Evolutionary conservation across 805 yeast genomes (phyloP).

Genomic region (Candida ascalaphidarum): DNA sequence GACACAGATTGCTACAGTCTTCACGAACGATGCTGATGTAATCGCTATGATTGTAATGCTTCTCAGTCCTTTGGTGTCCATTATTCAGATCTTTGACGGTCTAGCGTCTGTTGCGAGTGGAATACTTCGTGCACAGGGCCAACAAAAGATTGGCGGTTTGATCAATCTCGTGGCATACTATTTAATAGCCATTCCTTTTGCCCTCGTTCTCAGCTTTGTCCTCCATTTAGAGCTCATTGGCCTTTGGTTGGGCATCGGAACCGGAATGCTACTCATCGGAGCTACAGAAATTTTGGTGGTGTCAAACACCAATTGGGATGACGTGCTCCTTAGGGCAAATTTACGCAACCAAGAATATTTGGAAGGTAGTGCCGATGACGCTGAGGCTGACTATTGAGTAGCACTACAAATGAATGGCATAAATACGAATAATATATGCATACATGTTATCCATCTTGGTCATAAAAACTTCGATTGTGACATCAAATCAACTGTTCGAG

Average conservation of each 20-base stretch:
- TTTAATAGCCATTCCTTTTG: slow-evolving; percentile 60
- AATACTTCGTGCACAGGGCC: slow-evolving; percentile 66
- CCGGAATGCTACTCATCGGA: slow-evolving; percentile 52
- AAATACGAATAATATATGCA: too few species aligned
- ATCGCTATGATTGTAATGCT: slow-evolving; percentile 40
- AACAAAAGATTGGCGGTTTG: slow-evolving; percentile 64
- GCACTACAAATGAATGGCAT: too few species aligned
- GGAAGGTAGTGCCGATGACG: too few species aligned
- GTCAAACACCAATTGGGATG: slow-evolving; percentile 47
- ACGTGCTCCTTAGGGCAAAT: too few species aligned
- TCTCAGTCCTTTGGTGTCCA: slow-evolving; percentile 53
- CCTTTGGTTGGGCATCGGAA: slow-evolving; percentile 66
- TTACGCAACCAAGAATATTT: too few species aligned
- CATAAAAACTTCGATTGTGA: too few species aligned
- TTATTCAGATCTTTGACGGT: slow-evolving; percentile 63
- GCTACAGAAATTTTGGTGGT: slow-evolving; percentile 39
- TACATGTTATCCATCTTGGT: too few species aligned
- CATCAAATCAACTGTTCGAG: too few species aligned
- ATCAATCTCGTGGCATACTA: slow-evolving; percentile 68
- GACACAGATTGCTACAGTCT: slow-evolving; percentile 43
- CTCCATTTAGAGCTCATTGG: slow-evolving; percentile 46
- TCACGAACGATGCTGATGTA: slow-evolving; percentile 57
- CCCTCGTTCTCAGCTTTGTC: slow-evolving; percentile 43
- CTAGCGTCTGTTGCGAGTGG: slow-evolving; percentile 67
- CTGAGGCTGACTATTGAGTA: too few species aligned